phyloP scores from a whole-genome alignment of 2,329 filamentous ascomycete species.

The Diaporthe sp. region DNA sequence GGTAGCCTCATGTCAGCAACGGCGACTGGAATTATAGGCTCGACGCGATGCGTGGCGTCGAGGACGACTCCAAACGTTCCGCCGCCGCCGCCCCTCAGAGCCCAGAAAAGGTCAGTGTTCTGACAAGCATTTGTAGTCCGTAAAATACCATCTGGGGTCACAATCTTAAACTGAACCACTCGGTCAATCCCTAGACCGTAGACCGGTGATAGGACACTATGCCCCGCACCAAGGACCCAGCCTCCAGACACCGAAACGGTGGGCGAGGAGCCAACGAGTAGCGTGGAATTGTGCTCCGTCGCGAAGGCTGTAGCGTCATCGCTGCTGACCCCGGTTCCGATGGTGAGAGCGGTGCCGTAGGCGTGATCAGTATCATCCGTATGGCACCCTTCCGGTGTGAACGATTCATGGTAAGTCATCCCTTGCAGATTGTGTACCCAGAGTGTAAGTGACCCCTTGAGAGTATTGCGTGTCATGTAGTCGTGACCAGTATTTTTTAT shows the following conservation, averaged over 20 bases:
- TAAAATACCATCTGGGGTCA: slow-evolving; percentile 57
- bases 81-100: slow-evolving; percentile 58
- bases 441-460: slow-evolving; percentile 45
- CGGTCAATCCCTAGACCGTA: slow-evolving; percentile 23
- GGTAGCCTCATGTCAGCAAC: neutral
- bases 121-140: slow-evolving; percentile 53
- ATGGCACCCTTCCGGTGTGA: slow-evolving; percentile 43
- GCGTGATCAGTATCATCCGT: slow-evolving; percentile 30
- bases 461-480: slow-evolving; percentile 49
- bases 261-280: slow-evolving; percentile 44
- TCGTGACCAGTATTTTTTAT: slow-evolving; percentile 53
- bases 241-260: slow-evolving; percentile 18
- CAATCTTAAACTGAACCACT: slow-evolving; percentile 52
- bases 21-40: slow-evolving; percentile 1
- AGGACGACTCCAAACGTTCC: slow-evolving; percentile 27
- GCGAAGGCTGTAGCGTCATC: slow-evolving; percentile 46
- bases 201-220: slow-evolving; percentile 4
- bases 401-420: slow-evolving; percentile 42
- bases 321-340: slow-evolving; percentile 47
- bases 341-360: slow-evolving; percentile 42
- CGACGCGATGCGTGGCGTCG: slow-evolving; percentile 25
- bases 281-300: slow-evolving; percentile 42
- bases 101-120: slow-evolving; percentile 63
- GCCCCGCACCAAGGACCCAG: slow-evolving; percentile 8
- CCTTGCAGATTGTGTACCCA: slow-evolving; percentile 47